Evolutionary conservation across 495 filamentous ascomycete species (phyloP).

Genomic region (Evernia prunastri): DNA sequence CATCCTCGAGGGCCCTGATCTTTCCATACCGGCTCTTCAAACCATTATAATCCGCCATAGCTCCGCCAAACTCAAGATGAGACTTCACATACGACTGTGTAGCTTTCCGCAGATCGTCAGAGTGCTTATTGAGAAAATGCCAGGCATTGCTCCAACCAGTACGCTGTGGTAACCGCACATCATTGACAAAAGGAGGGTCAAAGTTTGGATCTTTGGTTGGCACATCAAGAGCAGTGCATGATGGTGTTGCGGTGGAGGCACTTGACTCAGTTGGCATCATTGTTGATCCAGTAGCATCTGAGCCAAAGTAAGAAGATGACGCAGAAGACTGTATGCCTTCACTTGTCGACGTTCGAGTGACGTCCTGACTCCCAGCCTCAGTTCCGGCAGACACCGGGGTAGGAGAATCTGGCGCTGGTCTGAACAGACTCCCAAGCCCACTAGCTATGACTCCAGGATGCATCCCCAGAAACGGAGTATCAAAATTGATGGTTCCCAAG

Average conservation of each 20-base stretch:
- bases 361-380: not conserved
- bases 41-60: constrained; percentile 66
- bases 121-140: constrained; percentile 78
- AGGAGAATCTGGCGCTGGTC: constrained; percentile 43
- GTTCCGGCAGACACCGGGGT: constrained; percentile 1
- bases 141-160: constrained; percentile 58
- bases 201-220: constrained; percentile 53
- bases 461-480: constrained; percentile 81
- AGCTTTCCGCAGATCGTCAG: constrained; percentile 58
- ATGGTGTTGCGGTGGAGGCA: not conserved
- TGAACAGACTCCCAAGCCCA: constrained; percentile 72
- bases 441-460: constrained; percentile 80
- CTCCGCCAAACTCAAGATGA: constrained; percentile 74
- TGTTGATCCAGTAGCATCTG: constrained; percentile 7
- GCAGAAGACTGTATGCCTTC: not conserved
- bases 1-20: constrained; percentile 63
- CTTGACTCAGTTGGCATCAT: constrained; percentile 5
- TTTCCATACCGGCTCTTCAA: constrained; percentile 62
- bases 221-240: constrained; percentile 8
- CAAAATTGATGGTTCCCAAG: constrained; percentile 75
- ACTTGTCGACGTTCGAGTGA: not conserved
- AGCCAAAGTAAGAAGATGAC: constrained; percentile 5
- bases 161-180: constrained; percentile 56
- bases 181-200: constrained; percentile 68
- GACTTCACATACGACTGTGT: constrained; percentile 68